Percentiles rank a stretch among this genome's conserved stretches.
Conservation (phyloP, 768 basidiomycete species). For the Lactifluus piperatus region DNA sequence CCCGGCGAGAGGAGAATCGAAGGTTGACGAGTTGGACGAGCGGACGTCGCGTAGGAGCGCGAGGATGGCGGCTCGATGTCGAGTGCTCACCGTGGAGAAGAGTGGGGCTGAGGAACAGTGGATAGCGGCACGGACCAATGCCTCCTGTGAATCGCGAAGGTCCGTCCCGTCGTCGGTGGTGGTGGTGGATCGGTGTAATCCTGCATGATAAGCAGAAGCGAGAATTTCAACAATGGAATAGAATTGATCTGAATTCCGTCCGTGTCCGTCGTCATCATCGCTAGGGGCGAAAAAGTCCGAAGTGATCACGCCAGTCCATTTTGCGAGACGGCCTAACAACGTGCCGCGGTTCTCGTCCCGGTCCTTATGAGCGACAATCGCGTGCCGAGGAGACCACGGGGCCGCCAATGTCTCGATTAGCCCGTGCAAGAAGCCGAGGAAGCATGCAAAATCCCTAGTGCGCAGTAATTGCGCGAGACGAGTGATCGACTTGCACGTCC, state of each 20-base stretch:
- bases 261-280: background rate
- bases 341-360: background rate
- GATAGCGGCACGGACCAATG: constrained; percentile 2
- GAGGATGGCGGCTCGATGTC: background rate
- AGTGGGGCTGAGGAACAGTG: background rate
- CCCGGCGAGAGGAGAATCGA: background rate
- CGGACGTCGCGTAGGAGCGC: background rate
- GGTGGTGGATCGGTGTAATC: background rate
- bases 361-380: background rate
- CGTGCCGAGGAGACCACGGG: background rate
- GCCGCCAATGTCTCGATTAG: constrained; percentile 21
- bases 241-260: background rate
- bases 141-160: background rate
- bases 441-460: constrained; percentile 27
- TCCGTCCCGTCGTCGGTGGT: background rate
- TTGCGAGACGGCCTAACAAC: constrained; percentile 18
- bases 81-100: background rate
- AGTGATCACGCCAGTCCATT: constrained; percentile 24
- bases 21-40: background rate
- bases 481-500: constrained; percentile 37
- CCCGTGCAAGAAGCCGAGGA: constrained; percentile 26
- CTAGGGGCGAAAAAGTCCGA: constrained; percentile 11
- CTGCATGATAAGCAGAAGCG: background rate
- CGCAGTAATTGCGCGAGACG: constrained; percentile 30
- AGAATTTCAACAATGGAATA: constrained; percentile 8